These are phyloP conservation scores for Graphiopsis chlorocephala DNA, from an alignment of 2,329 filamentous ascomycete species.

Conservation along the genomic window DNA sequence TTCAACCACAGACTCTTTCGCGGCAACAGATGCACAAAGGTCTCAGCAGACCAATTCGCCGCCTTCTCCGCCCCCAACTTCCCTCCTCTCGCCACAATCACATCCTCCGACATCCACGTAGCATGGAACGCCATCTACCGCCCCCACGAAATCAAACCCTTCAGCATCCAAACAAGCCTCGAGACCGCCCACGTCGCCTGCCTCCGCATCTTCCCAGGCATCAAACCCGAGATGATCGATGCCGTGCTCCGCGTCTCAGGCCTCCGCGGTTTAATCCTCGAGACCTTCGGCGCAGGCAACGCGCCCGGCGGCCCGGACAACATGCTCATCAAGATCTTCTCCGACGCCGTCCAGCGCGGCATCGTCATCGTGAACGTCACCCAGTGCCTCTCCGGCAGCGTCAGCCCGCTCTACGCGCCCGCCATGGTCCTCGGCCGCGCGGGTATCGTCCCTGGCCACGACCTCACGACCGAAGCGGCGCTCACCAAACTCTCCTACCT, in stretches of 20 bases:
- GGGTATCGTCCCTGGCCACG: constrained; percentile 84
- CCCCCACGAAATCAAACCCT: constrained; percentile 53
- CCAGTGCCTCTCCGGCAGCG: constrained; percentile 64
- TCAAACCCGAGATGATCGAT: constrained; percentile 85
- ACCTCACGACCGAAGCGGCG: constrained; percentile 86
- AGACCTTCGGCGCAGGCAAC: constrained; percentile 92
- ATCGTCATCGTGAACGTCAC: constrained; percentile 88
- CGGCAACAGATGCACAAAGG: constrained; percentile 83
- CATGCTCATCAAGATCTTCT: constrained; percentile 73
- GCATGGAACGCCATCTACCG: constrained; percentile 75
- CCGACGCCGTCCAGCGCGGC: constrained; percentile 72
- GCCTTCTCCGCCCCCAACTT: constrained; percentile 89
- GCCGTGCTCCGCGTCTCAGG: constrained; percentile 74
- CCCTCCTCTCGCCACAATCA: constrained; percentile 73
- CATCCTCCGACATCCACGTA: constrained; percentile 61
- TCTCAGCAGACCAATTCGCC: constrained; percentile 80
- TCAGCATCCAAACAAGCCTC: constrained; percentile 56
- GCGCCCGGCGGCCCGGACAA: constrained; percentile 79
- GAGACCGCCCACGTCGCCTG: constrained; percentile 89
- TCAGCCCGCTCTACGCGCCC: constrained; percentile 42
- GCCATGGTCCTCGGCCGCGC: constrained; percentile 70
- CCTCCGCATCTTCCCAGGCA: constrained; percentile 85
- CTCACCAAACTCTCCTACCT: constrained; percentile 89
- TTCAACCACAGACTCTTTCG: constrained; percentile 90
- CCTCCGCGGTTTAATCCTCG: constrained; percentile 77